phyloP scores from a whole-genome alignment of 2,329 filamentous ascomycete species.

The Apiospora arundinis region DNA sequence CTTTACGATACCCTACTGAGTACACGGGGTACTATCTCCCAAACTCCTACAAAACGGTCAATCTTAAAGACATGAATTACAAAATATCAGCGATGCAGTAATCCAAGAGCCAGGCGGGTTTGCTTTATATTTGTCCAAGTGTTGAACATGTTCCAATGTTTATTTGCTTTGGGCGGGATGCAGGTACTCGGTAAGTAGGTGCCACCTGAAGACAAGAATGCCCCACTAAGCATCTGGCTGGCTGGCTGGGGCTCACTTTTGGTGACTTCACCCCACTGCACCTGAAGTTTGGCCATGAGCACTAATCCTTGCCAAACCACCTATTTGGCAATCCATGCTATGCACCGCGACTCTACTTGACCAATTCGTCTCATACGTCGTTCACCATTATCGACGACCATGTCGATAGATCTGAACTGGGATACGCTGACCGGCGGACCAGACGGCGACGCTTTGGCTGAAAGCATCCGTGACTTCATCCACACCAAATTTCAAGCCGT shows the following conservation, averaged over 20 bases:
- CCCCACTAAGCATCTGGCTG: too few species aligned
- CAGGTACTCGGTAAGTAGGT: too few species aligned
- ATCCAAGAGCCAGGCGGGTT: too few species aligned
- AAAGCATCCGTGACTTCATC: conserved; percentile 89
- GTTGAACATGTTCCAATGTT: too few species aligned
- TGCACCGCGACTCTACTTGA: background rate
- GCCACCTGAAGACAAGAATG: too few species aligned
- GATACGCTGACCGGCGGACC: conserved; percentile 87
- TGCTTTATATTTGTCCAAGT: too few species aligned
- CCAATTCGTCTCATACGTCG: background rate
- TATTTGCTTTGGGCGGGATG: background rate
- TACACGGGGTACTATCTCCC: background rate
- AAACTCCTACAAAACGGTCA: background rate
- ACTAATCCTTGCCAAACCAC: background rate
- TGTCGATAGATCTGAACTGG: conserved; percentile 99
- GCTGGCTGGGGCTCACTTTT: background rate
- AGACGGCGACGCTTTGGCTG: conserved; percentile 84
- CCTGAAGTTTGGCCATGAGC: background rate
- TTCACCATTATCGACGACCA: conserved; percentile 44
- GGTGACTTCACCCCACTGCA: background rate
- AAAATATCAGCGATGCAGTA: background rate
- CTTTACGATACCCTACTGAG: background rate
- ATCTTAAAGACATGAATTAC: background rate
- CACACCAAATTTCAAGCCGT: conserved; percentile 96
- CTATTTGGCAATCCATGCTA: background rate